These are phyloP conservation scores for Coffea humblotiana DNA, from an alignment of 305 asterid genomes.

Conservation along the genomic window DNA sequence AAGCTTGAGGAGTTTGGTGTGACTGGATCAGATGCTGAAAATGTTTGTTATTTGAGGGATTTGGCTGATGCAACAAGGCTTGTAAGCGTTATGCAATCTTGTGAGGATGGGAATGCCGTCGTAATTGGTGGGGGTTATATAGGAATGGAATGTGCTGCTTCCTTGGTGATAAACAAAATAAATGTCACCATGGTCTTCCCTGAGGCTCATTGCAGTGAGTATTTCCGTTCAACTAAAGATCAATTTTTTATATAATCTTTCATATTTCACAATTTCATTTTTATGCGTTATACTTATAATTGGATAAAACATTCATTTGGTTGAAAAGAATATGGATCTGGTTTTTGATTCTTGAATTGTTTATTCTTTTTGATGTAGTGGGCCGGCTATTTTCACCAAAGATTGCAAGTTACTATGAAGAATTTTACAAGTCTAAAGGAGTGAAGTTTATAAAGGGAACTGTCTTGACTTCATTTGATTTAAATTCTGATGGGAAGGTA, in stretches of 20 bases:
- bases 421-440: conserved; percentile 77
- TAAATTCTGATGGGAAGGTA: conserved; percentile 74
- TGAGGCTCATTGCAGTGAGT: conserved; percentile 78
- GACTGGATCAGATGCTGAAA: conserved; percentile 64
- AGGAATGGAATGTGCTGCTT: conserved; percentile 93
- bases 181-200: conserved; percentile 87
- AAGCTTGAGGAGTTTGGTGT: conserved; percentile 94
- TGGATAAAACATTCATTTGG: background rate
- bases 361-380: conserved; percentile 47
- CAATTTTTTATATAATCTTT: background rate
- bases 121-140: conserved; percentile 90
- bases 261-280: background rate
- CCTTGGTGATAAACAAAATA: conserved; percentile 70
- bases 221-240: background rate
- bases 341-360: background rate
- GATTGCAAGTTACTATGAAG: conserved; percentile 74
- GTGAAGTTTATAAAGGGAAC: conserved; percentile 77
- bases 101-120: conserved; percentile 70
- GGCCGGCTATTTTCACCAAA: conserved; percentile 72
- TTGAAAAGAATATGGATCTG: background rate
- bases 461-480: conserved; percentile 71
- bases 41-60: conserved; percentile 74
- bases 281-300: background rate
- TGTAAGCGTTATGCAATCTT: conserved; percentile 57
- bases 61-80: conserved; percentile 79